Percentiles rank a stretch among this genome's conserved stretches.
These are phyloP conservation scores for Lecanicillium sp. DNA, from an alignment of 2,329 filamentous ascomycete species.

Conservation along the genomic window DNA sequence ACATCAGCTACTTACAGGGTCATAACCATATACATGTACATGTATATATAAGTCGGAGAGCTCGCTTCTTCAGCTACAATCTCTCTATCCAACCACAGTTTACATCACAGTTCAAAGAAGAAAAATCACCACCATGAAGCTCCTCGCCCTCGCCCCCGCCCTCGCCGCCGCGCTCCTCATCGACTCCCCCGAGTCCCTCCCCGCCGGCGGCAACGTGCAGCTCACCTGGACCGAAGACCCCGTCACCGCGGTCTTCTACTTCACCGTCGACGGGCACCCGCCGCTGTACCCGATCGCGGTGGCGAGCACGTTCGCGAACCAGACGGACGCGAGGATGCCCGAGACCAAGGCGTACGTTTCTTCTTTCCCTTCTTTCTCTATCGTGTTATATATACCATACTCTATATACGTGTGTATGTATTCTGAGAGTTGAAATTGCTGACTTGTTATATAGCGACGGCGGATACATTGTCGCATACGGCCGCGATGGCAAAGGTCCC, in stretches of 20 bases:
- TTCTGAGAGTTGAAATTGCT: no score
- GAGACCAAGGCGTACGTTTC: not conserved
- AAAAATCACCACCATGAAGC: not conserved
- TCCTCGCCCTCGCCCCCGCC: not conserved
- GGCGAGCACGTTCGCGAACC: not conserved
- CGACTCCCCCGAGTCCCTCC: not conserved
- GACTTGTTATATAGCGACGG: not conserved
- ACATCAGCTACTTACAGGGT: no score
- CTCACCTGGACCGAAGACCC: not conserved
- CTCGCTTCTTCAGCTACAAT: no score
- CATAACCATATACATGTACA: not conserved
- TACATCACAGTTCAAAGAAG: no score
- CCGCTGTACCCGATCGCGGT: not conserved
- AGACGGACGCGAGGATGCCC: not conserved
- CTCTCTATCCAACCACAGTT: no score
- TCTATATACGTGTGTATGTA: no score
- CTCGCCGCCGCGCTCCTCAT: not conserved
- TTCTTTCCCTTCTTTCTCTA: not conserved
- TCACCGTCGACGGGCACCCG: not conserved
- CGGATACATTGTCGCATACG: not conserved
- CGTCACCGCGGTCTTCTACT: not conserved
- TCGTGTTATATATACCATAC: not conserved
- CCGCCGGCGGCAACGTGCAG: not conserved
- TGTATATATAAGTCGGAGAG: not conserved
- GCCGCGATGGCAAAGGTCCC: not conserved